phyloP scores from a whole-genome alignment of 1,284 basidiomycete genomes.

The Sparassis latifolia region DNA sequence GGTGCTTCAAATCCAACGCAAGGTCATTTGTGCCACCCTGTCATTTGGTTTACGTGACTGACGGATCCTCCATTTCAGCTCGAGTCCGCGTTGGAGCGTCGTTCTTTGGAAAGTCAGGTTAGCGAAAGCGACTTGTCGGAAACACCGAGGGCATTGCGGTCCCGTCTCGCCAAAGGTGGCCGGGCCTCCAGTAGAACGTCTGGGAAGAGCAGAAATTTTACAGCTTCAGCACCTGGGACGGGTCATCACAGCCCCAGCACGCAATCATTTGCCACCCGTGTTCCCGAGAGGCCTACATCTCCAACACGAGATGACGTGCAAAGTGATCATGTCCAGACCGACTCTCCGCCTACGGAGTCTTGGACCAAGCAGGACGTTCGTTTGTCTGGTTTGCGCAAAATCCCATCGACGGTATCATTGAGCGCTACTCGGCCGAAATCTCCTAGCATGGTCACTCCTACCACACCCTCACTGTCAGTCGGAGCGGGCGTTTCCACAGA shows the following conservation, averaged over 20 bases:
- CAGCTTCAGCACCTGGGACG: conserved; percentile 12
- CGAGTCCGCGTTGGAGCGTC: conserved; percentile 55
- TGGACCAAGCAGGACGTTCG: conserved; percentile 12
- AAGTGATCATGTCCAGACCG: conserved; percentile 9
- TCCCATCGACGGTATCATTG: conserved; percentile 24
- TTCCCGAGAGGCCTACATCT: neutral
- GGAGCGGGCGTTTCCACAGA: conserved; percentile 48
- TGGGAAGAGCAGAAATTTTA: conserved; percentile 12
- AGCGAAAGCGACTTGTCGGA: conserved; percentile 44
- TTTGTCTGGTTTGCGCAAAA: conserved; percentile 26
- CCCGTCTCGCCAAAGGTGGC: conserved; percentile 15
- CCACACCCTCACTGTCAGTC: conserved; percentile 36
- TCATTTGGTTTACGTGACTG: conserved; percentile 3
- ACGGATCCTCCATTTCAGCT: conserved; percentile 37
- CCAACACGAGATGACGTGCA: conserved; percentile 10
- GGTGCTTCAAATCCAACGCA: conserved; percentile 76
- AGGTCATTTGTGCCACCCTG: conserved; percentile 37
- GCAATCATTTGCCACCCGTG: neutral
- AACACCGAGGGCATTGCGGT: conserved; percentile 9
- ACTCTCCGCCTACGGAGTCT: conserved; percentile 8
- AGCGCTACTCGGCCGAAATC: conserved; percentile 26
- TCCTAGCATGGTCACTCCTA: conserved; percentile 25
- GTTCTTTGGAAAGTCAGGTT: conserved; percentile 29
- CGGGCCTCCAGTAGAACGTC: conserved; percentile 10
- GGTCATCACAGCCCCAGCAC: conserved; percentile 13